These are phyloP conservation scores for Vitis hybrid DNA, from an alignment of 177 flowering plant genomes.

Conservation along the genomic window DNA sequence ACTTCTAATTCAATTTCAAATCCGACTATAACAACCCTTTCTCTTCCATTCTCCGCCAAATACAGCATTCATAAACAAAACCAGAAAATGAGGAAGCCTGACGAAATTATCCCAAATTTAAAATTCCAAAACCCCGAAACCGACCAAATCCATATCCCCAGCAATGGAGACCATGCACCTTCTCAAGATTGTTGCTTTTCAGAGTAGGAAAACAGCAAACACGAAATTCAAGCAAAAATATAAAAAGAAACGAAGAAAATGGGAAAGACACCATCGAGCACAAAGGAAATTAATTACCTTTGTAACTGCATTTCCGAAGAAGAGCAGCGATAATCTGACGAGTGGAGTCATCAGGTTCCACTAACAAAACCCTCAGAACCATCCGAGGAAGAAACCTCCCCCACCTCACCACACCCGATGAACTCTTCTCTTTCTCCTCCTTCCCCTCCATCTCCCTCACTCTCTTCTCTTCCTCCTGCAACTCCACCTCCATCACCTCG, in stretches of 20 bases:
- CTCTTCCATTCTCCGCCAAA: no score
- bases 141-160: no score
- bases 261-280: background rate
- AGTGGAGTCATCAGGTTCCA: constrained; percentile 38
- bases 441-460: constrained; percentile 1
- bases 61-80: no score
- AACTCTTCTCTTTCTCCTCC: background rate
- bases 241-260: background rate
- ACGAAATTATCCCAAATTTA: no score
- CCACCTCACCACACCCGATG: constrained; percentile 27
- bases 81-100: no score
- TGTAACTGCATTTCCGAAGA: constrained; percentile 35
- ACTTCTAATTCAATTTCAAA: no score
- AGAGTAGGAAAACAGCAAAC: background rate
- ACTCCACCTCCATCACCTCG: constrained; percentile 3
- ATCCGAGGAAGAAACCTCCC: constrained; percentile 23
- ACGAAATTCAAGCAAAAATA: background rate
- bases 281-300: constrained; percentile 11
- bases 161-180: no score
- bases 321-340: constrained; percentile 41
- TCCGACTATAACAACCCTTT: no score
- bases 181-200: no score
- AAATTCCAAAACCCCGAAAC: no score
- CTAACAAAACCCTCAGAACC: constrained; percentile 31
- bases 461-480: constrained; percentile 7